Evolutionary conservation across 768 basidiomycete genomes (phyloP).

Genomic region (Lentinula sp.): DNA sequence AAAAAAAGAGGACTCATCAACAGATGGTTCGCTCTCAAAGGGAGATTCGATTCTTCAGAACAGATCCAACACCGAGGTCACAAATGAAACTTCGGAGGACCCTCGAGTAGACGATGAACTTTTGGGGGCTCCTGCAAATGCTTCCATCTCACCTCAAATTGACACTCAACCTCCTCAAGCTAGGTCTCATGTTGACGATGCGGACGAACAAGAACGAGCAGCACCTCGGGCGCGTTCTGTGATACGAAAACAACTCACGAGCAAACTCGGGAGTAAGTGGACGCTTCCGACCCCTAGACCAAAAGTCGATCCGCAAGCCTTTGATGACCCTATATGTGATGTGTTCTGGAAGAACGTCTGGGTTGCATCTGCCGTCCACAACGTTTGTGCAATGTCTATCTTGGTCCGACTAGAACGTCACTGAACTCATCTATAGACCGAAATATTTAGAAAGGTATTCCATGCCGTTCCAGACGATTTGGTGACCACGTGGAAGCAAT

Average conservation of each 20-base stretch:
- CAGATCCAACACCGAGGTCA: not conserved
- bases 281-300: constrained; percentile 65
- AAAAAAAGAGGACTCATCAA: not conserved
- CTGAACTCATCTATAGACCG: constrained; percentile 53
- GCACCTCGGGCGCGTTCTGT: constrained; percentile 44
- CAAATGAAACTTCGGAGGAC: constrained; percentile 19
- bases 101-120: constrained; percentile 32
- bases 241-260: constrained; percentile 46
- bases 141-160: constrained; percentile 28
- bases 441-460: constrained; percentile 94
- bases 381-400: constrained; percentile 46
- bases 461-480: constrained; percentile 89
- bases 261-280: constrained; percentile 54
- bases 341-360: constrained; percentile 88
- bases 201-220: constrained; percentile 41
- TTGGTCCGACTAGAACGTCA: not conserved
- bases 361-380: constrained; percentile 82
- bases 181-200: constrained; percentile 36
- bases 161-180: constrained; percentile 45
- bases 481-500: constrained; percentile 94
- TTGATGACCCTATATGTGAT: constrained; percentile 86
- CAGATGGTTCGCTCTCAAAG: not conserved
- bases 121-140: constrained; percentile 53
- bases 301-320: constrained; percentile 64
- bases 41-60: not conserved